phyloP scores from a whole-genome alignment of 2,329 filamentous ascomycete species.

The Penicillium sp. region DNA sequence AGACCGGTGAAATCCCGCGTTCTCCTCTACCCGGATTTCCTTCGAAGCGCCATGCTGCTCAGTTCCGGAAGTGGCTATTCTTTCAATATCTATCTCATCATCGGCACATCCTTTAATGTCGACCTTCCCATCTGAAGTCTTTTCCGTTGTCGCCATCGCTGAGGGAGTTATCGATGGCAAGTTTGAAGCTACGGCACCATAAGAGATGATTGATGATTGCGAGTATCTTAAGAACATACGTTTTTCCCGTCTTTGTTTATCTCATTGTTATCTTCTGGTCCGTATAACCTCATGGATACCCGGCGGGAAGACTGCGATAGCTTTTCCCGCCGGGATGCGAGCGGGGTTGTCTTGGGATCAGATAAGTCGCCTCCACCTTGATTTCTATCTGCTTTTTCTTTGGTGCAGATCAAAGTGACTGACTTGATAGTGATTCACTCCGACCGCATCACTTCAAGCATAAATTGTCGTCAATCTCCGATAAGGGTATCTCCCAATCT shows the following conservation, averaged over 20 bases:
- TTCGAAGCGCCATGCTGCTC: conserved; percentile 10
- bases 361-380: background rate
- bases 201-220: background rate
- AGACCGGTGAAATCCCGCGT: conserved; percentile 32
- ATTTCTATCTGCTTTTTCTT: background rate
- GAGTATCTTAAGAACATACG: background rate
- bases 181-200: too few relatives aligned
- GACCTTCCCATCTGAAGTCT: background rate
- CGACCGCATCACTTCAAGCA: background rate
- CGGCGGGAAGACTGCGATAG: background rate
- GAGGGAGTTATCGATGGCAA: background rate
- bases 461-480: background rate
- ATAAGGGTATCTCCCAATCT: background rate
- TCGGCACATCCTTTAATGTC: conserved; percentile 5
- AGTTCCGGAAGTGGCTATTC: conserved; percentile 9
- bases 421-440: background rate
- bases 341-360: background rate
- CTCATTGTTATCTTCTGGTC: background rate
- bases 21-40: conserved; percentile 11
- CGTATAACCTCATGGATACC: background rate
- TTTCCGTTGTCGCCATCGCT: conserved; percentile 7
- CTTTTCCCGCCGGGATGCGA: conserved; percentile 1
- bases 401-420: background rate
- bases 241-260: background rate
- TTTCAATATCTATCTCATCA: conserved; percentile 10